Conservation (phyloP, 2,329 filamentous ascomycete species). For the Fusarium citri region DNA sequence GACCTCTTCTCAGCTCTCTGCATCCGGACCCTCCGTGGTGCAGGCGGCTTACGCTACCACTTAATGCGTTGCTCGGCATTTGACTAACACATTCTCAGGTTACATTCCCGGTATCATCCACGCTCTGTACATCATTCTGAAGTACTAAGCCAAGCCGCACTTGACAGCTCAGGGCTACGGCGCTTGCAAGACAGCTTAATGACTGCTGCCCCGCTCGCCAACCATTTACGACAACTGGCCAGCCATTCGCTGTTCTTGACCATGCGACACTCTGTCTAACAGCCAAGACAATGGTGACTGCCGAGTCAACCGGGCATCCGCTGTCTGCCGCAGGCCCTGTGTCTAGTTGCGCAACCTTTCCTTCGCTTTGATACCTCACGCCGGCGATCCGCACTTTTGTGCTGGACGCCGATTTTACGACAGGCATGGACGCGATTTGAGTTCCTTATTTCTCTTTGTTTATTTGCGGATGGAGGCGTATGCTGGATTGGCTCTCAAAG, state of each 20-base stretch:
- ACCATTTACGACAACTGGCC: conserved; percentile 15
- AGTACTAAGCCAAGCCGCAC: conserved; percentile 70
- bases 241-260: conserved; percentile 25
- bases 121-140: conserved; percentile 92
- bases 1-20: conserved; percentile 14
- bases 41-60: conserved; percentile 12
- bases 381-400: conserved; percentile 31
- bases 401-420: conserved; percentile 38
- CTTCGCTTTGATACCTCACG: conserved; percentile 34
- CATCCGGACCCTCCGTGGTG: conserved; percentile 56
- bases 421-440: conserved; percentile 25
- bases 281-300: conserved; percentile 37
- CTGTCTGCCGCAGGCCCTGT: conserved; percentile 16
- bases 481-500: conserved; percentile 44
- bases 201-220: conserved; percentile 31
- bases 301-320: conserved; percentile 32
- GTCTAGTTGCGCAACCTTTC: conserved; percentile 28
- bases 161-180: conserved; percentile 23
- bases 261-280: conserved; percentile 24
- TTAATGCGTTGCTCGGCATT: conserved; percentile 7
- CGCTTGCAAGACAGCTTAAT: conserved; percentile 23
- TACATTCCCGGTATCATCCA: conserved; percentile 88
- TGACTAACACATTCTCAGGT: conserved; percentile 50
- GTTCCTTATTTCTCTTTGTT: conserved; percentile 37
- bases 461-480: conserved; percentile 36